Conservation (phyloP, 768 basidiomycete genomes). For the Rhodotorula paludigena region DNA sequence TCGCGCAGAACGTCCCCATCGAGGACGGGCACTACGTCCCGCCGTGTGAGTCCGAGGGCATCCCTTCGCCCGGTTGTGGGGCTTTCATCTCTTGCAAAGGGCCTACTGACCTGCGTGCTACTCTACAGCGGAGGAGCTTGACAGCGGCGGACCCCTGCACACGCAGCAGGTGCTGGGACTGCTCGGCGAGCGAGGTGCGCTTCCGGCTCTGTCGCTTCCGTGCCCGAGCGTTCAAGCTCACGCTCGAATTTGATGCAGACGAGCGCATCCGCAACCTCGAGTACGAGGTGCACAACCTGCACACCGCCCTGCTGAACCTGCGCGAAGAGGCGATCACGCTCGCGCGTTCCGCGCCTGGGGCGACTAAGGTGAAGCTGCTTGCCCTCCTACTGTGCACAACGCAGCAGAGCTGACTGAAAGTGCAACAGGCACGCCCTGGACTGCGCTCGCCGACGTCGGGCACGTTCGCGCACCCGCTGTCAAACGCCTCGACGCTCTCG, state of each 20-base stretch:
- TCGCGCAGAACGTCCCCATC: conserved; percentile 73
- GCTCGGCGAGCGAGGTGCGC: conserved; percentile 31
- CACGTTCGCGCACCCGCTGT: conserved; percentile 36
- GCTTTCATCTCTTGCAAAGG: no score
- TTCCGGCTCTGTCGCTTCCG: background rate
- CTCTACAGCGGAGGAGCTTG: conserved; percentile 26
- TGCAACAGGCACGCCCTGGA: conserved; percentile 7
- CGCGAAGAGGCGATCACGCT: conserved; percentile 37
- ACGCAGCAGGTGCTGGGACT: conserved; percentile 15
- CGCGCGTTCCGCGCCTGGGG: conserved; percentile 18
- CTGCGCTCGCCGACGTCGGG: conserved; percentile 34
- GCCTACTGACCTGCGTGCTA: background rate
- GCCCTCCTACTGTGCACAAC: no score
- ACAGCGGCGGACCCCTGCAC: conserved; percentile 3
- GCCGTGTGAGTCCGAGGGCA: conserved; percentile 57
- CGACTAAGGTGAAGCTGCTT: no score
- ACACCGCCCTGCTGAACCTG: conserved; percentile 53
- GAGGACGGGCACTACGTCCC: conserved; percentile 81
- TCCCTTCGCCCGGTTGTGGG: no score
- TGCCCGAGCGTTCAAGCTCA: background rate
- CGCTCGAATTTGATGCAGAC: conserved; percentile 49
- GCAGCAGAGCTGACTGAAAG: no score
- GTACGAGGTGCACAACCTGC: conserved; percentile 69
- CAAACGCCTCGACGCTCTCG: conserved; percentile 29
- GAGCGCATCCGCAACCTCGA: conserved; percentile 66